These are phyloP conservation scores for Fraxinus sp. DNA, from an alignment of 305 asterid genomes.

Conservation along the genomic window DNA sequence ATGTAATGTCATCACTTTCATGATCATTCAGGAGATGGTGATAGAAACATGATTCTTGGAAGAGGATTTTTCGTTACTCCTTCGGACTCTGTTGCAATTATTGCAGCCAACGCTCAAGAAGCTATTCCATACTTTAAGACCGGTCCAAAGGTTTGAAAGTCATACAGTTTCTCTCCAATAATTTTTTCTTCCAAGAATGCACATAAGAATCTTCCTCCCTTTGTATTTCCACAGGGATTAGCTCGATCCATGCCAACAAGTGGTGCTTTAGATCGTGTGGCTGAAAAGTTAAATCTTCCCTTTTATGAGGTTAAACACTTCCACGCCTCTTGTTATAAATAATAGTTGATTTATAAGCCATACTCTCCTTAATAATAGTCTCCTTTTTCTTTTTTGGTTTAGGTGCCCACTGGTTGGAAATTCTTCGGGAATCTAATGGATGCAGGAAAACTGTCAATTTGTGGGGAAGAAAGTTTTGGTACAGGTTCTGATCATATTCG, in stretches of 20 bases:
- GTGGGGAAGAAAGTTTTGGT: conserved; percentile 99
- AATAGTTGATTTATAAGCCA: neutral
- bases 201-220: neutral
- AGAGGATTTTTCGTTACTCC: conserved; percentile 88
- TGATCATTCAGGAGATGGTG: conserved; percentile 84
- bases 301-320: conserved; percentile 61
- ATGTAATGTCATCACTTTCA: conserved; percentile 13
- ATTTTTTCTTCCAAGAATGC: neutral
- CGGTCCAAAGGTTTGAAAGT: conserved; percentile 70
- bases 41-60: conserved; percentile 97
- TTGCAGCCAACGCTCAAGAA: conserved; percentile 92
- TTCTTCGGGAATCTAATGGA: conserved; percentile 98
- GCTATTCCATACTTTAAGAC: conserved; percentile 79
- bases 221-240: conserved; percentile 58
- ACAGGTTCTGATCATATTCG: conserved; percentile 98
- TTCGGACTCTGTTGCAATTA: conserved; percentile 94
- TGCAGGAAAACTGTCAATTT: conserved; percentile 86
- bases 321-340: neutral
- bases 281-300: conserved; percentile 74
- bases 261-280: conserved; percentile 93
- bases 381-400: conserved; percentile 16
- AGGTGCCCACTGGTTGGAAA: conserved; percentile 99
- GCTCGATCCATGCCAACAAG: conserved; percentile 99
- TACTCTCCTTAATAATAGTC: conserved; percentile 7
- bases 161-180: neutral